Evolutionary conservation across 371 early-diverging fungal genomes (phyloP).

Genomic region (Apophysomyces ossiformis): DNA sequence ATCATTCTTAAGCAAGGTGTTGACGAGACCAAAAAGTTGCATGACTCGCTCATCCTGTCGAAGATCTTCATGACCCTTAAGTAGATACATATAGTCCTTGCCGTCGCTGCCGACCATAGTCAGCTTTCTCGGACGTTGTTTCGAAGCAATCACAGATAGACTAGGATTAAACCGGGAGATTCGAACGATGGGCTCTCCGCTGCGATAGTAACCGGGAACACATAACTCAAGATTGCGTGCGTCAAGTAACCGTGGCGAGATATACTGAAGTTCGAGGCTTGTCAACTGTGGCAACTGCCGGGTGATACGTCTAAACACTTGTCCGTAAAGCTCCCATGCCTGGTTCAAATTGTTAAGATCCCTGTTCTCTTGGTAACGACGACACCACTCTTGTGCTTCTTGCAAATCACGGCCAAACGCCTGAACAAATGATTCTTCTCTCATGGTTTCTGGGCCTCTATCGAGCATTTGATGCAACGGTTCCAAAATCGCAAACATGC

Average conservation of each 20-base stretch:
- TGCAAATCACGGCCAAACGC: slow-evolving; percentile 92
- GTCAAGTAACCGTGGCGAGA: slow-evolving; percentile 88
- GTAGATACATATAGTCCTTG: slow-evolving; percentile 86
- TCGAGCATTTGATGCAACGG: slow-evolving; percentile 92
- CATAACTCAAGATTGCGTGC: slow-evolving; percentile 90
- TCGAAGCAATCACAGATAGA: slow-evolving; percentile 88
- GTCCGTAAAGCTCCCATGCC: slow-evolving; percentile 96
- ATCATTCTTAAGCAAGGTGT: slow-evolving; percentile 86
- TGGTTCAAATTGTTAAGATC: slow-evolving; percentile 88
- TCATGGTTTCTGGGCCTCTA: slow-evolving; percentile 91
- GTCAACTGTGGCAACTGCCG: slow-evolving; percentile 85
- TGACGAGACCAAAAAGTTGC: slow-evolving; percentile 98
- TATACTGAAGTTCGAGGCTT: slow-evolving; percentile 87
- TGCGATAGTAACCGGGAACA: slow-evolving; percentile 92
- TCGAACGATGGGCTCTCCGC: slow-evolving; percentile 86
- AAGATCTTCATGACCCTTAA: slow-evolving; percentile 98
- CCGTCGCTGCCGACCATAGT: slow-evolving; percentile 91
- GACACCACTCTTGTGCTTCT: slow-evolving; percentile 92
- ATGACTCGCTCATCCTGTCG: slow-evolving; percentile 99
- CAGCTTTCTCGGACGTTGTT: slow-evolving; percentile 91
- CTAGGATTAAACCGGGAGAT: slow-evolving; percentile 87
- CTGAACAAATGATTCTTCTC: slow-evolving; percentile 94
- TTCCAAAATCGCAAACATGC: slow-evolving; percentile 90
- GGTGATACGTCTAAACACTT: slow-evolving; percentile 86
- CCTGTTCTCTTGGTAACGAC: slow-evolving; percentile 77